Base-by-base conservation (phyloP, 441 rosid genomes). In the Arabidopsis lyrata region DNA sequence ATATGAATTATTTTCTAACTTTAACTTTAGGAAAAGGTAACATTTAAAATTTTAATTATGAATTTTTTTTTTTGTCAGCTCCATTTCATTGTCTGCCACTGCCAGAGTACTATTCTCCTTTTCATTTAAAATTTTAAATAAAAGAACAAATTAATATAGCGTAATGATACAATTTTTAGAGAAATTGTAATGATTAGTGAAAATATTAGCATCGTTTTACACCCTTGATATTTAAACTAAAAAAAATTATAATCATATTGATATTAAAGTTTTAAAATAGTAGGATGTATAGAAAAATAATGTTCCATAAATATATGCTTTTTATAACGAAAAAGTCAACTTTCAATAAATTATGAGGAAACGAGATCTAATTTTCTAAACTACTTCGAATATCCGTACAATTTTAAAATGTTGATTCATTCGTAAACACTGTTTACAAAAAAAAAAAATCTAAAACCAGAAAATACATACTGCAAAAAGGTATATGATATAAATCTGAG, bases 11-110 rank as follows among this genome's bases (percentile, higher is more conserved):
- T 50, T 60, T 67, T 59, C 5, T 60, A n/a, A 5, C 63, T 74
- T 67, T 52, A 48, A 67, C 73, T 67, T 75, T 60, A 22, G 22
- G 27, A 42, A 57, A 74, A 66, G 8, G 29, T 66, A 29, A 68
- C 14, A 55, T 11, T 31, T 44, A 2, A 50, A 32, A 60, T 10
- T 39, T 32, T 58, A 27, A 45, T 57, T 29, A 74, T 57, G 72
- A 65, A 2, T 2, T 22, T 24, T 24, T 24, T 24, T 24, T 24
- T 24, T 24, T 24, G 62, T 39, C 29, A 50, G 55, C 55, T 74
- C 47, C 31, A 60, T 57, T 58, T 66, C 38, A 41, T 50, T 31
- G 68, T 24, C 13, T 38, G 39, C 18, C n/a, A 60, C 13, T 38
- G 49, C 18, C n/a, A 60, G 7, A 53, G 42, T 41, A 67, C 48